Conservation (phyloP, 1,284 basidiomycete species). For the Malassezia furfur region DNA sequence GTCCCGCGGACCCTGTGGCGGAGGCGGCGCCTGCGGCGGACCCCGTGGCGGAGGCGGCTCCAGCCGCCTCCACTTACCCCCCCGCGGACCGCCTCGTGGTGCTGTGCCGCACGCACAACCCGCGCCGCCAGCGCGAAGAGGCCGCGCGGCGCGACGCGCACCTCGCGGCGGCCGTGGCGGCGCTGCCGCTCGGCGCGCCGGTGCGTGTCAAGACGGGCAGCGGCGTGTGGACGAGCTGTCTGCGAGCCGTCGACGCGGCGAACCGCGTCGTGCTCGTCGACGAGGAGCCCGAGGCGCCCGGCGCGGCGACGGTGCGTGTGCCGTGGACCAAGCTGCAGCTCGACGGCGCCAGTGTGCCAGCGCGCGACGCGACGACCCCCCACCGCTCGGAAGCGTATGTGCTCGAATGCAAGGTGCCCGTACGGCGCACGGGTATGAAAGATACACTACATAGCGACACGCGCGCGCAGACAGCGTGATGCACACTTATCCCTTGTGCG, state of each 20-base stretch:
- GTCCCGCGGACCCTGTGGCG: no score
- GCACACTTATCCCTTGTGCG: slow-evolving; percentile 55
- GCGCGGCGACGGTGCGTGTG: background rate
- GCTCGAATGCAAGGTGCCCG: slow-evolving; percentile 5
- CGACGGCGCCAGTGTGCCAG: background rate
- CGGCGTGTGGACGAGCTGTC: slow-evolving; percentile 21
- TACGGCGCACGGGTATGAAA: slow-evolving; percentile 1
- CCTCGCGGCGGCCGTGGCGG: slow-evolving; percentile 21
- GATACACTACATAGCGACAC: background rate
- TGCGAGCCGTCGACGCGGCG: background rate
- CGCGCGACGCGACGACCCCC: background rate
- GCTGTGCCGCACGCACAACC: slow-evolving; percentile 44
- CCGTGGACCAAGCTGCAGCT: background rate
- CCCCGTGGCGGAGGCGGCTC: no score
- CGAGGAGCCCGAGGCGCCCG: background rate
- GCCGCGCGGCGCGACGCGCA: slow-evolving; percentile 24
- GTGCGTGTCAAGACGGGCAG: slow-evolving; percentile 28
- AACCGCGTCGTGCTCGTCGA: background rate
- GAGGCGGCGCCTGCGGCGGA: no score
- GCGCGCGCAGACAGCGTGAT: background rate
- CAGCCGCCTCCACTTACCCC: no score
- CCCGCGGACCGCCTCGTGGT: slow-evolving; percentile 35
- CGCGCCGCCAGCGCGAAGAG: slow-evolving; percentile 26
- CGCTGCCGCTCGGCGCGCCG: slow-evolving; percentile 19
- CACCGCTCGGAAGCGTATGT: background rate